Conservation (phyloP, 176 grass and related monocot genomes). For the Hsuehochloa calcarea region DNA sequence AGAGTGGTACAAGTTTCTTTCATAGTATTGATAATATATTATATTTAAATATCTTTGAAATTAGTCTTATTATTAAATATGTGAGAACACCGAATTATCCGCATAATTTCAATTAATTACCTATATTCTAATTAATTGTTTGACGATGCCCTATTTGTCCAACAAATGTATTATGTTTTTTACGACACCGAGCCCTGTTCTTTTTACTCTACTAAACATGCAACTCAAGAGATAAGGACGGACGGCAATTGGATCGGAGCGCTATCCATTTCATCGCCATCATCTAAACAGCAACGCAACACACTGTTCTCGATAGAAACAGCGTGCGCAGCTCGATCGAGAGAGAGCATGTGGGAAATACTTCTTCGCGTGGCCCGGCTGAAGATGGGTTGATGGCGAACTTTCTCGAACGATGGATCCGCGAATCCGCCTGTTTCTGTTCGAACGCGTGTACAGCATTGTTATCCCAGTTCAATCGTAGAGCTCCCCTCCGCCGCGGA, state of each 20-base stretch:
- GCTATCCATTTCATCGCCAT: not conserved
- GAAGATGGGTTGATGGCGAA: not conserved
- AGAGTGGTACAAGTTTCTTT: too few species aligned
- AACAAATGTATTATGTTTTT: too few species aligned
- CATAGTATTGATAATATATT: too few species aligned
- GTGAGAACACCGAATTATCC: too few species aligned
- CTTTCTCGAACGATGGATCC: not conserved
- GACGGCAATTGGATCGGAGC: not conserved
- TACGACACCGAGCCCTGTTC: too few species aligned
- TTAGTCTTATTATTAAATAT: too few species aligned
- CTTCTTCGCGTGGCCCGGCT: not conserved
- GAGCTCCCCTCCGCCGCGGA: too few species aligned
- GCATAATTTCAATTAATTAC: too few species aligned
- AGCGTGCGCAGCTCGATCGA: not conserved
- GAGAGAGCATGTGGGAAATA: not conserved
- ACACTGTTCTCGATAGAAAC: not conserved
- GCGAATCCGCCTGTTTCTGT: not conserved
- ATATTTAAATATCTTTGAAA: too few species aligned
- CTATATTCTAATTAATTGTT: too few species aligned
- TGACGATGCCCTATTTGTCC: too few species aligned
- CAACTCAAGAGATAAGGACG: not conserved
- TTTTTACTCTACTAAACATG: not conserved
- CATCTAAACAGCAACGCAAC: not conserved
- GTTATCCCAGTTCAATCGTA: not conserved
- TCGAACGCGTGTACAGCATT: not conserved